Base-by-base conservation (phyloP, 495 filamentous ascomycete genomes). In the Echria macrotheca region DNA sequence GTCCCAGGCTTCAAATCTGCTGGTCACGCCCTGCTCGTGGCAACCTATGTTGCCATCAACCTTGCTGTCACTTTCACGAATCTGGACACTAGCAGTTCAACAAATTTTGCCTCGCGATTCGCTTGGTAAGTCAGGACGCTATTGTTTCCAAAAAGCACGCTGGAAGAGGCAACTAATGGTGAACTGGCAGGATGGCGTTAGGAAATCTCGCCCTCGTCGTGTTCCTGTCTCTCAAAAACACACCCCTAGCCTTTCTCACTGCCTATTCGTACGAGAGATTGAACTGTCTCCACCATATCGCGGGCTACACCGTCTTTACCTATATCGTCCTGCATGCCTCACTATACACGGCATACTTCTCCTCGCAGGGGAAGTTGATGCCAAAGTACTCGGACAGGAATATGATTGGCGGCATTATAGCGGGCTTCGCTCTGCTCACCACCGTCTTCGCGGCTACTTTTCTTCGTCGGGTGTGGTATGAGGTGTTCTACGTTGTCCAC, bases 221-320 rank as follows among this genome's bases (percentile, higher is more conserved):
- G 11, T 81, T 83, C 42, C 67, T 84, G 21, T 74, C 76, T 2
- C 63, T 84, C 47, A 81, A 78, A 47, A 81, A 83, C 54, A 82
- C 78, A 0, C 80, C 80, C 24, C 55, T 84, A 15, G 75, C 78
- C 23, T 67, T 74, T 25, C 51, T 84, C 19, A 77, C 74, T 8
- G 73, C 74, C 14, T 75, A 76, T 38, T 82, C 79, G 7, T 82
- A 84, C 55, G 80, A 84, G 48, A 64, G 75, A 15, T 70, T 84
- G 25, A 82, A 82, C 49, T 69, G 70, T 24, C 71, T 84, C 15
- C 80, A 84, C 58, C 75, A 74, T 45, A 70, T 74, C 36, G 74
- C 71, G 26, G 80, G 80, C 21, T 80, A 79, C 50, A 74, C 72
- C 8, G 78, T 73, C 29, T 64, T 81, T 31, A 15, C 64, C 5